Conservation (phyloP, 2,329 filamentous ascomycete genomes). For the Decorospora gaudefroyi region DNA sequence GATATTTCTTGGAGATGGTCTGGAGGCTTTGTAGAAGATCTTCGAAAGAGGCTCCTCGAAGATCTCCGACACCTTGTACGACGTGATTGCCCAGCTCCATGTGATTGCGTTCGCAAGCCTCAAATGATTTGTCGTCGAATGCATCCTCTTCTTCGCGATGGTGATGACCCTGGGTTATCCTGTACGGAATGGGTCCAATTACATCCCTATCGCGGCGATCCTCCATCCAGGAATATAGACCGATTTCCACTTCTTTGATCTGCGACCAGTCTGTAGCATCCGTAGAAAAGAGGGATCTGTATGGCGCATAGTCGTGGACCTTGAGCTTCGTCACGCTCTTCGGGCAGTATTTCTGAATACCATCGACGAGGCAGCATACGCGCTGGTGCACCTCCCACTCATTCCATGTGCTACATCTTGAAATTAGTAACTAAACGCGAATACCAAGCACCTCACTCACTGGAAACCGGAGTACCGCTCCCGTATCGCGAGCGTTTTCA, state of each 20-base stretch:
- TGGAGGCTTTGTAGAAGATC: slow-evolving; percentile 40
- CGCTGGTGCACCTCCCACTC: slow-evolving; percentile 48
- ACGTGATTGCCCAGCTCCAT: slow-evolving; percentile 43
- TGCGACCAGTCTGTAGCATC: slow-evolving; percentile 39
- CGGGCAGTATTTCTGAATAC: slow-evolving; percentile 38
- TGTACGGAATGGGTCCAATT: slow-evolving; percentile 40
- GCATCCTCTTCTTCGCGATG: slow-evolving; percentile 44
- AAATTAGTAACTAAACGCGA: slow-evolving; percentile 12
- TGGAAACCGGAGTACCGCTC: slow-evolving; percentile 44
- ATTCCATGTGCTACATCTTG: slow-evolving; percentile 36
- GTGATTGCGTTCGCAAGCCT: slow-evolving; percentile 40
- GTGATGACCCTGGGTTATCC: slow-evolving; percentile 41
- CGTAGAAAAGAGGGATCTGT: slow-evolving; percentile 42
- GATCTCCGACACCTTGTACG: slow-evolving; percentile 42
- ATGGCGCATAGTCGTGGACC: slow-evolving; percentile 45
- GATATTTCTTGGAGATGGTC: slow-evolving; percentile 38
- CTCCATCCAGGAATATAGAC: slow-evolving; percentile 43
- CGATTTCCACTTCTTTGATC: slow-evolving; percentile 41
- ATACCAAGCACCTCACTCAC: slow-evolving; percentile 15
- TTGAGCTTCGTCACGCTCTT: slow-evolving; percentile 39
- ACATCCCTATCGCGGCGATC: slow-evolving; percentile 43
- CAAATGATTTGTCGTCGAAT: slow-evolving; percentile 44
- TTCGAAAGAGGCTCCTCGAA: slow-evolving; percentile 41
- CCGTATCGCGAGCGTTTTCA: slow-evolving; percentile 42
- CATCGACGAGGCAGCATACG: slow-evolving; percentile 44